Percentiles rank a stretch among this genome's conserved stretches.
Evolutionary conservation across 2,329 filamentous ascomycete genomes (phyloP).

Genomic region (Amauroascus verrucosus): DNA sequence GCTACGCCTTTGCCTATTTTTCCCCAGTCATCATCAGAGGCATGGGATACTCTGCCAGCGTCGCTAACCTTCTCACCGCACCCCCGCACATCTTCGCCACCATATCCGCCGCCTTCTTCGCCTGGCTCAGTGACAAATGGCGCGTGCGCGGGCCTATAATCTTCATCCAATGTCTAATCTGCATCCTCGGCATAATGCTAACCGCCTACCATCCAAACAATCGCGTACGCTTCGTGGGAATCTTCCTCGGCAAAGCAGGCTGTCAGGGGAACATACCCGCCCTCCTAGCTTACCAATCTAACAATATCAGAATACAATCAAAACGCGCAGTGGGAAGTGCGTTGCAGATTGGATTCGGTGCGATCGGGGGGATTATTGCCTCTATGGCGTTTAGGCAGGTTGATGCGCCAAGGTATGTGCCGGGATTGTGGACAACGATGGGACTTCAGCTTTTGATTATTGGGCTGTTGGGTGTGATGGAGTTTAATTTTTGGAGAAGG

Average conservation of each 20-base stretch:
- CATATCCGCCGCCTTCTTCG: constrained; percentile 18
- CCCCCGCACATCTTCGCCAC: constrained; percentile 23
- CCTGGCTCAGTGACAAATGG: constrained; percentile 24
- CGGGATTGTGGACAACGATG: constrained; percentile 13
- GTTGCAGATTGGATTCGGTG: constrained; percentile 61
- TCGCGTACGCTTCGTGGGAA: constrained; percentile 22
- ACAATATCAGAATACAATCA: constrained; percentile 53
- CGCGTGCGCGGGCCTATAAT: constrained; percentile 22
- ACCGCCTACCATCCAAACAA: constrained; percentile 20
- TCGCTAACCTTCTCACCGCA: constrained; percentile 23
- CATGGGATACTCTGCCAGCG: constrained; percentile 24
- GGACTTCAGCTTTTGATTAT: constrained; percentile 12
- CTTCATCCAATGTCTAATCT: constrained; percentile 21
- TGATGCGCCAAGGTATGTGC: constrained; percentile 16
- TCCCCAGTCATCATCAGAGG: constrained; percentile 16
- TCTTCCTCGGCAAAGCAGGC: constrained; percentile 25
- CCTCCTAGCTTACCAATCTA: constrained; percentile 26
- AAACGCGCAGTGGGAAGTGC: constrained; percentile 67
- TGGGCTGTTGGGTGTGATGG: background rate
- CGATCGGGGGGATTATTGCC: constrained; percentile 62
- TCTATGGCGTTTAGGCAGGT: constrained; percentile 52
- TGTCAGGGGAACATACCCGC: constrained; percentile 25
- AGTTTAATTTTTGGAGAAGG: constrained; percentile 8
- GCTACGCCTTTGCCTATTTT: constrained; percentile 12
- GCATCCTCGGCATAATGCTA: constrained; percentile 23